These are phyloP conservation scores for Barnettozyma populi DNA, from an alignment of 805 yeast genomes.

Conservation along the genomic window DNA sequence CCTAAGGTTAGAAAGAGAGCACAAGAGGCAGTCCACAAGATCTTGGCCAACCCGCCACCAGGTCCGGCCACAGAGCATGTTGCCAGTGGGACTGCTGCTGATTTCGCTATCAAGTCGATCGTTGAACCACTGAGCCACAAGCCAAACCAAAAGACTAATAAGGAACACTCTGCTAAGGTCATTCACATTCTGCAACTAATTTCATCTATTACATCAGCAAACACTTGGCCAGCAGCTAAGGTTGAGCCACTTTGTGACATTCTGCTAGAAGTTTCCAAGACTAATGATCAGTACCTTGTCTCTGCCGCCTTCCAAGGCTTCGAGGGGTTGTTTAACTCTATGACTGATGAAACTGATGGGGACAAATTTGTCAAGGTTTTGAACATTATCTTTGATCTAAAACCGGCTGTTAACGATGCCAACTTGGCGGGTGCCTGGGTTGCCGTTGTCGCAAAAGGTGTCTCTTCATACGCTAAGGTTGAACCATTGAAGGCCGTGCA, in stretches of 20 bases:
- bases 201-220: slow-evolving; percentile 62
- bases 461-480: slow-evolving; percentile 46
- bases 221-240: slow-evolving; percentile 75
- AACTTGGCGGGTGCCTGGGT: slow-evolving; percentile 93
- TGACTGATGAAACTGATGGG: slow-evolving; percentile 53
- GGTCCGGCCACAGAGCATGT: slow-evolving; percentile 77
- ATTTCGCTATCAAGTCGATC: slow-evolving; percentile 55
- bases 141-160: slow-evolving; percentile 32
- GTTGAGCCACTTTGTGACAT: slow-evolving; percentile 72
- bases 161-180: slow-evolving; percentile 49
- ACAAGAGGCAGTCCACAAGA: slow-evolving; percentile 70
- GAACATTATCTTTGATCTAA: slow-evolving; percentile 67
- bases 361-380: slow-evolving; percentile 61
- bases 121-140: slow-evolving; percentile 36
- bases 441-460: slow-evolving; percentile 86
- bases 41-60: slow-evolving; percentile 62
- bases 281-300: slow-evolving; percentile 82
- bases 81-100: slow-evolving; percentile 66
- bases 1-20: slow-evolving; percentile 97
- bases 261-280: slow-evolving; percentile 68
- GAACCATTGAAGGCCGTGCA: slow-evolving; percentile 47
- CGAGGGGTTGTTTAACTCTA: slow-evolving; percentile 68
- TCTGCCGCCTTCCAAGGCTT: slow-evolving; percentile 79
- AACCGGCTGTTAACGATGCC: slow-evolving; percentile 76
- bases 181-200: slow-evolving; percentile 77